A percentile compares a stretch with the other conserved stretches of the same genome.
These are phyloP conservation scores for Alternaria longipes DNA, from an alignment of 2,329 filamentous ascomycete genomes.

Conservation along the genomic window DNA sequence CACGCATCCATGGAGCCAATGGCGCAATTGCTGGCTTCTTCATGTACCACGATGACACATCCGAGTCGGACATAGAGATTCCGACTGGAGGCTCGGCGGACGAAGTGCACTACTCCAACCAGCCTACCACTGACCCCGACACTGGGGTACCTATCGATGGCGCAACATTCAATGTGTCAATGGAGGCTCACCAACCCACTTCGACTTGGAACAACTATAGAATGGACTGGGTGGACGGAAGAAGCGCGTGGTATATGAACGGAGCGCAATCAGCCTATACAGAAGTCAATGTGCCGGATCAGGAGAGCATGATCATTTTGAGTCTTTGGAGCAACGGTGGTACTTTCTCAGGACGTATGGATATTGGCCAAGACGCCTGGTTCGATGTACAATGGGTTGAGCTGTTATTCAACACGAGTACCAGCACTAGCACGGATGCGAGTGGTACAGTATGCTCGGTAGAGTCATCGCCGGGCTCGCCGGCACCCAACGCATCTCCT, in stretches of 20 bases:
- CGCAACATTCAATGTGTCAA: conserved; percentile 19
- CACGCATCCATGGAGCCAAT: conserved; percentile 17
- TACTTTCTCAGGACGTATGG: conserved; percentile 18
- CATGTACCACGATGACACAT: conserved; percentile 22
- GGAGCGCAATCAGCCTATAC: conserved; percentile 8
- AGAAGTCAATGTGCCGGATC: conserved; percentile 12
- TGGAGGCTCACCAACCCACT: background rate
- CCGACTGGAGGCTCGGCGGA: conserved; percentile 9
- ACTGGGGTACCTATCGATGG: conserved; percentile 16
- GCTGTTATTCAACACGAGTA: conserved; percentile 20
- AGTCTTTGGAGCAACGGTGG: conserved; percentile 26
- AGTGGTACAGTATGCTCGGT: conserved; percentile 1
- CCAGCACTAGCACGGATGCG: background rate
- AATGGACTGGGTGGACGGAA: conserved; percentile 16
- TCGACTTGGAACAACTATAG: conserved; percentile 23
- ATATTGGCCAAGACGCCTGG: conserved; percentile 11
- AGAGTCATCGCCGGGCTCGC: conserved; percentile 10
- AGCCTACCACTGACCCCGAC: conserved; percentile 15
- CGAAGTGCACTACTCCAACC: conserved; percentile 19
- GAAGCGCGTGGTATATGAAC: conserved; percentile 26
- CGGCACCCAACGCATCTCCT: background rate
- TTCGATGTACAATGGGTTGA: conserved; percentile 26
- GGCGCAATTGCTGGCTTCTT: conserved; percentile 24
- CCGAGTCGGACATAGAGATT: conserved; percentile 25
- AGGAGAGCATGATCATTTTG: conserved; percentile 18